phyloP scores from a whole-genome alignment of 805 yeast genomes.

The Metschnikowia arizonensis region DNA sequence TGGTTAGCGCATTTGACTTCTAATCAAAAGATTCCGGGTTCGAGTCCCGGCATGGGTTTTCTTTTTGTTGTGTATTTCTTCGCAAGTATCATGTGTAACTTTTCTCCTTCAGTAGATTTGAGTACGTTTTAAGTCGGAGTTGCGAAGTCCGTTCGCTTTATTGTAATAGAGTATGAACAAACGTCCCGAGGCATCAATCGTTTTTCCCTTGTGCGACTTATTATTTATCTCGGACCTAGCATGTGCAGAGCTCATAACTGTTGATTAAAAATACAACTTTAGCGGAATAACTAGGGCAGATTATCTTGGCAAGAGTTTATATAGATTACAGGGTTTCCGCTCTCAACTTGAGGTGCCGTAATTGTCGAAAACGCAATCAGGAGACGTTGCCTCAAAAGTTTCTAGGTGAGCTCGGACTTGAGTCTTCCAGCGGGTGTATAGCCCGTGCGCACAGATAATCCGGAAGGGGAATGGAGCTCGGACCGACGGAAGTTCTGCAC shows the following conservation, averaged over 20 bases:
- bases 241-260: constrained; percentile 1
- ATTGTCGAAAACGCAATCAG: not conserved
- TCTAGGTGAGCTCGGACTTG: constrained; percentile 19
- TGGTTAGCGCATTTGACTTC: constrained; percentile 25
- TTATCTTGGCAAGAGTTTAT: not conserved
- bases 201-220: constrained; percentile 3
- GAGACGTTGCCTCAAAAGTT: constrained; percentile 10
- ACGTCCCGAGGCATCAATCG: not conserved
- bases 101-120: no score
- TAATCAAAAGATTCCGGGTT: constrained; percentile 24
- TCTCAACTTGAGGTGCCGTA: no score
- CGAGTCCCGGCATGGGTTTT: constrained; percentile 24
- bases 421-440: constrained; percentile 15
- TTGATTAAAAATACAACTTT: not conserved
- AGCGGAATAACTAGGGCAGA: not conserved
- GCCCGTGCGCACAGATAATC: constrained; percentile 2
- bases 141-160: not conserved
- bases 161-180: not conserved
- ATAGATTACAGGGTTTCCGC: no score
- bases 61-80: not conserved
- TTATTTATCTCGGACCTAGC: not conserved
- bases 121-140: not conserved
- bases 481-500: constrained; percentile 10
- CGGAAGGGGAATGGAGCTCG: constrained; percentile 8
- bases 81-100: no score